Conservation (phyloP, 352 stramenopile genomes). For the Phytopythium mirpurense region DNA sequence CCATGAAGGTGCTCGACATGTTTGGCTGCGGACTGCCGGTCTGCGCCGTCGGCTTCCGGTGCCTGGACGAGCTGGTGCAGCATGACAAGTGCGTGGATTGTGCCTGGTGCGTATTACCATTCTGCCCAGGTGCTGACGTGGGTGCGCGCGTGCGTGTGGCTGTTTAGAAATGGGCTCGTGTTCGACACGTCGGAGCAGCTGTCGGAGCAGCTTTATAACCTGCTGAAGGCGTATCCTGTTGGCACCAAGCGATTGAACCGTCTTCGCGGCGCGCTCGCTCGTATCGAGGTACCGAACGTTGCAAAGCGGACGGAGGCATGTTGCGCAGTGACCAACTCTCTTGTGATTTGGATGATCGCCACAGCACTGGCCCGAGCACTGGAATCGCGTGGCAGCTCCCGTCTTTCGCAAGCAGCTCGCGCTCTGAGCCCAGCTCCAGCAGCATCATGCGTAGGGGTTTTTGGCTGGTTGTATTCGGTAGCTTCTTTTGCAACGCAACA, state of each 20-base stretch:
- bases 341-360: not conserved
- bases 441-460: too few relatives aligned
- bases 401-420: slow-evolving; percentile 54
- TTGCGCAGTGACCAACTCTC: not conserved
- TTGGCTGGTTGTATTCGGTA: too few relatives aligned
- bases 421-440: too few relatives aligned
- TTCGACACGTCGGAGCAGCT: slow-evolving; percentile 60
- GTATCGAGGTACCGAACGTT: slow-evolving; percentile 43
- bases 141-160: not conserved
- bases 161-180: slow-evolving; percentile 62
- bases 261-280: slow-evolving; percentile 39
- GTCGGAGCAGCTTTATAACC: slow-evolving; percentile 46
- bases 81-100: slow-evolving; percentile 84
- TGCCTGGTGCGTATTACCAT: not conserved
- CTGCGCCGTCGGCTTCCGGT: slow-evolving; percentile 94
- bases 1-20: slow-evolving; percentile 99
- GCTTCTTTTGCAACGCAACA: too few relatives aligned
- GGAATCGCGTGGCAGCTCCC: slow-evolving; percentile 50
- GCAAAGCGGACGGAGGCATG: too few relatives aligned
- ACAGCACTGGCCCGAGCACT: slow-evolving; percentile 79
- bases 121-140: not conserved
- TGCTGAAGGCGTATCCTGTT: slow-evolving; percentile 53
- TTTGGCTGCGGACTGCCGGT: slow-evolving; percentile 97
- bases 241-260: slow-evolving; percentile 37
- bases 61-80: slow-evolving; percentile 95